These are phyloP conservation scores for Mucor velutinosus DNA, from an alignment of 371 early-diverging fungal genomes.

Conservation along the genomic window DNA sequence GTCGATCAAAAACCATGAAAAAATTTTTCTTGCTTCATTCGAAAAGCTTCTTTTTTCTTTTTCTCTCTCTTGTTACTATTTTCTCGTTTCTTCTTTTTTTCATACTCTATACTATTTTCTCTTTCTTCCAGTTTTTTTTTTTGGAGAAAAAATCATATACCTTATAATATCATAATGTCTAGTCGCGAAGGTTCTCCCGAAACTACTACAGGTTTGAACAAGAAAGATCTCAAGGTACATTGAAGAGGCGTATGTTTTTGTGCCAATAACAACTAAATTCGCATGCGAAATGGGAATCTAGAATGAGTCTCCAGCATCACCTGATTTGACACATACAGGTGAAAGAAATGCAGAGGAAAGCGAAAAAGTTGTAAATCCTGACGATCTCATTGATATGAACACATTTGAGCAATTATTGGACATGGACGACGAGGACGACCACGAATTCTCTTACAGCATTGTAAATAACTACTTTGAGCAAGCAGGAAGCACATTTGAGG, in stretches of 20 bases:
- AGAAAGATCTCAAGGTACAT: constrained; percentile 8
- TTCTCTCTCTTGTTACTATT: neutral
- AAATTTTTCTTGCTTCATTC: neutral
- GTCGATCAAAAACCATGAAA: constrained; percentile 3
- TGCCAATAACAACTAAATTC: neutral
- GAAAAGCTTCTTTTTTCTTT: neutral
- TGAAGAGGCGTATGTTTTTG: neutral
- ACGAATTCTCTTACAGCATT: constrained; percentile 72
- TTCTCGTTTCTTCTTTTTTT: constrained; percentile 3
- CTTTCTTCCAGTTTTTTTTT: neutral
- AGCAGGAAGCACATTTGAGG: constrained; percentile 67
- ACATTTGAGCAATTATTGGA: constrained; percentile 81
- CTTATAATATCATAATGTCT: constrained; percentile 12
- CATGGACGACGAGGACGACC: constrained; percentile 83
- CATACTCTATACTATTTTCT: constrained; percentile 3
- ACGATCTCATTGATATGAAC: constrained; percentile 70
- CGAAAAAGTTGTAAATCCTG: constrained; percentile 33
- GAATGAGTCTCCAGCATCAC: neutral
- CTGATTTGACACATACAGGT: constrained; percentile 11
- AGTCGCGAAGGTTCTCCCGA: constrained; percentile 26
- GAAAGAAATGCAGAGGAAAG: constrained; percentile 9
- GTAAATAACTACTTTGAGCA: constrained; percentile 79
- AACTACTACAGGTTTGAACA: neutral
- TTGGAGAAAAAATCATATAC: neutral
- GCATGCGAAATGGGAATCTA: neutral